Evolutionary conservation across 805 yeast genomes (phyloP), one percentile per base, ranked within the genome.

Genomic region (Cyberlindnera maritima): DNA sequence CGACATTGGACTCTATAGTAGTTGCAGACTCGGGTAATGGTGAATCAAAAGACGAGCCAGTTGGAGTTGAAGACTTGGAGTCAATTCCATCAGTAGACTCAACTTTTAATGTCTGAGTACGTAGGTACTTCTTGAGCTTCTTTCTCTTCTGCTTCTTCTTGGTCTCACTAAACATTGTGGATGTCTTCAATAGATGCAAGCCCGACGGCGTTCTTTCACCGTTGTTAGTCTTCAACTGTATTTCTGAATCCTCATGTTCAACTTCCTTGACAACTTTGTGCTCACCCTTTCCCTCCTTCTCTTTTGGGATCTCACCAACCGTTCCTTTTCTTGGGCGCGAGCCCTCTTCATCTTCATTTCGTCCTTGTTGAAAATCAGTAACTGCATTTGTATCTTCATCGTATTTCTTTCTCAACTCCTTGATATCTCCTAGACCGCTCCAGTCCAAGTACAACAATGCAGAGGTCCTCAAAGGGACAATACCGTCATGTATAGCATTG

Each of bases 381-480:
- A 44, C 41, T 11, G 41, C 37, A 23, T 39, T 39, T 4, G 57
- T 48, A 44, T 54, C 50, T 14, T 52, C 45, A 15, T 45, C 47
- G 6, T 47, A 53, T n/a, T 47, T 41, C 39, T 48, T 43, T 17
- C 57, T 57, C 17, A 55, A 23, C 39, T 63, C 63, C 8, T 69
- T 65, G 1, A 83, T 84, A 40, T 74, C 72, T 3, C 76, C 69
- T 15, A 85, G 68, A 3, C 89, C 95, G 48, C 77, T 76, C 86
- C 96, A 90, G 63, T 94, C 98, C 13, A 94, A 65, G 59, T 85
- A 92, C 23, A 92, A 65, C 44, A 92, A 68, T 0, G 97, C 89
- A 0, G 96, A 82, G 0, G 99, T 94, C 43, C 98, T 71, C 56
- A 94, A 69, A 0, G 99, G 98, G 2, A 94, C 99, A 44, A 94